phyloP scores from a whole-genome alignment of 805 yeast genomes.

The Grigorovia jiainica region DNA sequence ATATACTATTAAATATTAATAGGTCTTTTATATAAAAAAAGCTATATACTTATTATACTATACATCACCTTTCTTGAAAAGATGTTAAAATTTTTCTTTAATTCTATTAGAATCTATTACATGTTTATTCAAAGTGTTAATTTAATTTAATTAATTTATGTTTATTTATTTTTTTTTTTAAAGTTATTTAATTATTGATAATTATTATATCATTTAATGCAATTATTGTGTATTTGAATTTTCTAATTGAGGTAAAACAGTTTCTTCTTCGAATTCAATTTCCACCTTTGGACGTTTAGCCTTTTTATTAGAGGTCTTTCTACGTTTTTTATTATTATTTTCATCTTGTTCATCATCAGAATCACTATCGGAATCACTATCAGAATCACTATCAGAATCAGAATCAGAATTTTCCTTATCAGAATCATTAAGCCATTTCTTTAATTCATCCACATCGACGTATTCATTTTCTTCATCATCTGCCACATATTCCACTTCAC shows the following conservation, averaged over 20 bases:
- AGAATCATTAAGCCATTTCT: conserved; percentile 69
- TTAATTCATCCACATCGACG: conserved; percentile 88
- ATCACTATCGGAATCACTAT: conserved; percentile 16
- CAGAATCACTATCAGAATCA: conserved; percentile 19
- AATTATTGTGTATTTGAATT: neutral
- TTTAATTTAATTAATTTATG: too few relatives aligned
- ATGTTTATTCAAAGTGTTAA: too few relatives aligned
- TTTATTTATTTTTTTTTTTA: neutral
- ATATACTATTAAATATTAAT: neutral
- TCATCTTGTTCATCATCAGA: conserved; percentile 33
- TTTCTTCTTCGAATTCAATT: conserved; percentile 76
- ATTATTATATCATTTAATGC: neutral
- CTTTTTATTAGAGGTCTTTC: conserved; percentile 29
- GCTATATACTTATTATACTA: neutral
- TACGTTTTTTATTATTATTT: conserved; percentile 31
- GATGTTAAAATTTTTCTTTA: neutral
- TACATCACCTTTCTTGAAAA: neutral
- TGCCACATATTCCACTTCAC: conserved; percentile 81
- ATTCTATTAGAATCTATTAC: neutral
- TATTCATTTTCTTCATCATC: conserved; percentile 84
- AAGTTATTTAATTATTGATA: neutral
- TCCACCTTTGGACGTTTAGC: conserved; percentile 64
- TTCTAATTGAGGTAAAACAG: conserved; percentile 22
- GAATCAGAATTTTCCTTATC: conserved; percentile 29
- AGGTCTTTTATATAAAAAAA: neutral